A percentile compares a stretch with the other conserved stretches of the same genome.
Evolutionary conservation across 2,329 filamentous ascomycete species (phyloP).

Genomic region (Fusarium pseudograminearum): DNA sequence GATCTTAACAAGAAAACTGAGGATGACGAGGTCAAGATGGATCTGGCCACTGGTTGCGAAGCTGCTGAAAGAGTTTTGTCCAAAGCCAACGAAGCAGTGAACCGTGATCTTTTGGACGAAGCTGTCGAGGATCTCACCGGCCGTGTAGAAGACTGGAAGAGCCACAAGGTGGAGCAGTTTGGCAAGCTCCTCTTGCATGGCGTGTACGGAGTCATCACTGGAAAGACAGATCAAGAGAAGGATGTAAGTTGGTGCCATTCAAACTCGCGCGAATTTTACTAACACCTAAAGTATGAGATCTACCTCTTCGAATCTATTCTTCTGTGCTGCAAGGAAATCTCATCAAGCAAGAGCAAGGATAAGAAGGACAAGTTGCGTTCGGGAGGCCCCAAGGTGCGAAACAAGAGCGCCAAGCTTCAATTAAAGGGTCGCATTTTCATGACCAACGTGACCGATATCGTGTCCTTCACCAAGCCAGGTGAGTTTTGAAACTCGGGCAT

Average conservation of each 20-base stretch:
- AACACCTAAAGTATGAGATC: constrained; percentile 83
- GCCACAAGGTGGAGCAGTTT: constrained; percentile 89
- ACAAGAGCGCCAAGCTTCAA: constrained; percentile 84
- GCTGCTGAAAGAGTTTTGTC: constrained; percentile 84
- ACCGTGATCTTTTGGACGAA: constrained; percentile 85
- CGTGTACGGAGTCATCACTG: constrained; percentile 90
- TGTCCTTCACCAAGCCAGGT: constrained; percentile 90
- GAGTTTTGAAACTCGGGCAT: constrained; percentile 50
- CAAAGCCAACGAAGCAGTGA: constrained; percentile 90
- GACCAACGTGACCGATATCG: constrained; percentile 97
- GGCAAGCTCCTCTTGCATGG: constrained; percentile 89
- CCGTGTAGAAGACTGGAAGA: constrained; percentile 97
- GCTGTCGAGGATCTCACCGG: constrained; percentile 83
- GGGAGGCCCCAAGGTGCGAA: constrained; percentile 66
- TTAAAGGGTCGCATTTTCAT: constrained; percentile 98
- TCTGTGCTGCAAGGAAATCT: constrained; percentile 95
- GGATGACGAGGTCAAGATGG: constrained; percentile 75
- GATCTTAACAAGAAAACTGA: constrained; percentile 89
- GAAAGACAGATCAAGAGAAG: constrained; percentile 89
- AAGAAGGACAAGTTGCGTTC: constrained; percentile 75
- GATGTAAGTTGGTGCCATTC: constrained; percentile 69
- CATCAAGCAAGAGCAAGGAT: constrained; percentile 84
- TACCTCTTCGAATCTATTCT: constrained; percentile 97
- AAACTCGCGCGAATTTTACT: constrained; percentile 47
- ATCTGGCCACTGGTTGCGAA: constrained; percentile 81